A percentile compares a stretch with the other conserved stretches of the same genome.
phyloP scores from a whole-genome alignment of 2,329 filamentous ascomycete species.

The Fusarium solani-melongenae region DNA sequence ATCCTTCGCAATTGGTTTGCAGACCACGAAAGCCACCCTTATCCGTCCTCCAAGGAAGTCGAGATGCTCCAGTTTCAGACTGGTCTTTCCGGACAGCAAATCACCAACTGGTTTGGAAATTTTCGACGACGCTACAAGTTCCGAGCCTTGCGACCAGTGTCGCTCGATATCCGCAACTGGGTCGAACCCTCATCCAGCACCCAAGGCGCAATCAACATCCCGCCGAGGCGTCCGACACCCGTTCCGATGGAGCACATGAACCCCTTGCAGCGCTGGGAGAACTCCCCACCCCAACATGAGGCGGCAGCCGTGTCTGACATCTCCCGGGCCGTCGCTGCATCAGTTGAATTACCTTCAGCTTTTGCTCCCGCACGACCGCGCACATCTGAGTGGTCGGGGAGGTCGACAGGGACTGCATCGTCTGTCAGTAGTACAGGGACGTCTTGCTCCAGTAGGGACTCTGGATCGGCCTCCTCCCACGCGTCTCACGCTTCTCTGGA shows the following conservation, averaged over 20 bases:
- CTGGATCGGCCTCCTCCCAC: not conserved
- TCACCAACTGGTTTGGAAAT: not conserved
- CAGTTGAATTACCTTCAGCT: not conserved
- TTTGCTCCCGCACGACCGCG: not conserved
- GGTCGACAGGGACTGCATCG: not conserved
- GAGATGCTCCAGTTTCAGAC: not conserved
- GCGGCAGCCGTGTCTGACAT: not conserved
- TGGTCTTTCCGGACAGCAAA: not conserved
- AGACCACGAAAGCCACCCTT: not conserved
- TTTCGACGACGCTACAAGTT: not conserved
- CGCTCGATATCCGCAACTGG: not conserved
- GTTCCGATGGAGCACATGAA: not conserved
- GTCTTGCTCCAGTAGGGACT: not conserved
- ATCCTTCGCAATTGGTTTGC: not conserved
- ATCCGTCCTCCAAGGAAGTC: not conserved
- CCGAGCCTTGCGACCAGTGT: not conserved
- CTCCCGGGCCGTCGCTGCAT: not conserved
- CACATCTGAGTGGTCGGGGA: not conserved
- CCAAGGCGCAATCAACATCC: not conserved
- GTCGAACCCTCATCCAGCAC: not conserved
- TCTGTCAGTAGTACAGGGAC: not conserved
- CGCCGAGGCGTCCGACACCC: not conserved
- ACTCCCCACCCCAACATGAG: not conserved
- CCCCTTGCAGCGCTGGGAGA: not conserved
- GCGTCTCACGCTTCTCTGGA: not conserved